Conservation (phyloP, 2,329 filamentous ascomycete genomes). For the Alternaria novae-zelandiae region DNA sequence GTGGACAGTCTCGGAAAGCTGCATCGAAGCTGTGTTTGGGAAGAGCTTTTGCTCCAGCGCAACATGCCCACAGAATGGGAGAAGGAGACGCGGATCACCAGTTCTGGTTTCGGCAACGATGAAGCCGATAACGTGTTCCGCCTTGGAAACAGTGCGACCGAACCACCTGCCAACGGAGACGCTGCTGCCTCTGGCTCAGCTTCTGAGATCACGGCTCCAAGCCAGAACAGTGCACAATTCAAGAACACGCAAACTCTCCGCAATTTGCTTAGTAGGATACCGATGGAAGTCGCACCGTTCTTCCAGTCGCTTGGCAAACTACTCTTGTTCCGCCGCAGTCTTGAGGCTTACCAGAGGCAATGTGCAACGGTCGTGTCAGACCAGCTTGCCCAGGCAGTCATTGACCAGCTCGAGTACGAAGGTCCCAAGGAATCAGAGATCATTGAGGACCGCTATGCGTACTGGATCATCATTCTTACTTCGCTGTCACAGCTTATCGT, state of each 20-base stretch:
- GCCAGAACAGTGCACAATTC: slow-evolving; percentile 55
- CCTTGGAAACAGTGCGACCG: slow-evolving; percentile 34
- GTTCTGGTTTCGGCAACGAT: slow-evolving; percentile 46
- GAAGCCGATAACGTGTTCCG: slow-evolving; percentile 51
- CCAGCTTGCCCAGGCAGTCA: slow-evolving; percentile 73
- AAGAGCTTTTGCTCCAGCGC: slow-evolving; percentile 78
- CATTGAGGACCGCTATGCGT: slow-evolving; percentile 71
- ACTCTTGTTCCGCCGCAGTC: slow-evolving; percentile 74
- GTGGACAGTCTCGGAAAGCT: slow-evolving; percentile 78
- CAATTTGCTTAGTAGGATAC: slow-evolving; percentile 77
- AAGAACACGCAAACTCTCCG: slow-evolving; percentile 81
- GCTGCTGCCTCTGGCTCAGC: slow-evolving; percentile 13
- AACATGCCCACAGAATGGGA: slow-evolving; percentile 75
- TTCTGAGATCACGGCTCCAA: slow-evolving; percentile 13
- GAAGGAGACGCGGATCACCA: slow-evolving; percentile 52
- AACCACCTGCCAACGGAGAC: slow-evolving; percentile 22
- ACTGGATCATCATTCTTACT: slow-evolving; percentile 81
- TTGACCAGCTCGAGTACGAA: slow-evolving; percentile 68
- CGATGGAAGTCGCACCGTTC: slow-evolving; percentile 81
- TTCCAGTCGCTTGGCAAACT: slow-evolving; percentile 86
- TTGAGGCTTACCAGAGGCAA: slow-evolving; percentile 68
- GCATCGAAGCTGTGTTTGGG: slow-evolving; percentile 80
- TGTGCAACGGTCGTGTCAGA: slow-evolving; percentile 67
- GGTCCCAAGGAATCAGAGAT: slow-evolving; percentile 57
- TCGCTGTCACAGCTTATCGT: slow-evolving; percentile 80